Percentiles rank a stretch among this genome's conserved stretches.
Evolutionary conservation across 306 rosid genomes (phyloP).

Genomic region (Castanea sativa): DNA sequence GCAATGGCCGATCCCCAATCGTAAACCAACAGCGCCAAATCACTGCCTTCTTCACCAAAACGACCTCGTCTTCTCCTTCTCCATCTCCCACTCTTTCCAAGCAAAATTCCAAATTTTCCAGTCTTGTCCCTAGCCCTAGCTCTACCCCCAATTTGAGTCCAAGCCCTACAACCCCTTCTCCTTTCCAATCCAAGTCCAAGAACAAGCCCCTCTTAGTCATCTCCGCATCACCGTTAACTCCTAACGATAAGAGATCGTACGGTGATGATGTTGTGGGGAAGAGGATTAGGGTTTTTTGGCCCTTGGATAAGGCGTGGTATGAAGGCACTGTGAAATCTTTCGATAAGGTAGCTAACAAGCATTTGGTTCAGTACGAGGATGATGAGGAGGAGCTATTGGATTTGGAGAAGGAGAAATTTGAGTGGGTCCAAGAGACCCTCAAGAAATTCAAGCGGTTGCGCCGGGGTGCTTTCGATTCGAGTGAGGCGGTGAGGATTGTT

Average conservation of each 20-base stretch:
- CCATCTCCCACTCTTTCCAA: conserved; percentile 21
- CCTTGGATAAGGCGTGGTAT: conserved; percentile 77
- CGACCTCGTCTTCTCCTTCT: conserved; percentile 24
- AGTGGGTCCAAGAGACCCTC: conserved; percentile 48
- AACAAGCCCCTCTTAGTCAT: conserved; percentile 48
- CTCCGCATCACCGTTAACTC: conserved; percentile 33
- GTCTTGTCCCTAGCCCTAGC: conserved; percentile 18
- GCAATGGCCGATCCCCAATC: conserved; percentile 76
- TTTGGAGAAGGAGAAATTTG: conserved; percentile 58
- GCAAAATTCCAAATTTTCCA: conserved; percentile 16
- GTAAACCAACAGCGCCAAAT: conserved; percentile 80
- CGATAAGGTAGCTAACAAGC: conserved; percentile 40
- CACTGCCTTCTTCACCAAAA: conserved; percentile 82
- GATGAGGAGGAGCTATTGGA: conserved; percentile 64
- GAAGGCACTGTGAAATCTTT: conserved; percentile 66
- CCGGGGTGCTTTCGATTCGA: conserved; percentile 18
- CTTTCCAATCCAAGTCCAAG: conserved; percentile 51
- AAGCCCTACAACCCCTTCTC: conserved; percentile 51
- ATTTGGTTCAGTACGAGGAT: conserved; percentile 67
- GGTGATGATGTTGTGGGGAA: conserved; percentile 58
- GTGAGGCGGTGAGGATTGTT: background rate
- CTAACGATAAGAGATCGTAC: conserved; percentile 13
- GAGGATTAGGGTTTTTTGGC: conserved; percentile 80
- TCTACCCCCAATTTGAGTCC: conserved; percentile 17
- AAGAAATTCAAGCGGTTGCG: conserved; percentile 45